Evolutionary conservation across 1,139 yeast genomes (phyloP).

Genomic region (Yamadazyma diospyri): DNA sequence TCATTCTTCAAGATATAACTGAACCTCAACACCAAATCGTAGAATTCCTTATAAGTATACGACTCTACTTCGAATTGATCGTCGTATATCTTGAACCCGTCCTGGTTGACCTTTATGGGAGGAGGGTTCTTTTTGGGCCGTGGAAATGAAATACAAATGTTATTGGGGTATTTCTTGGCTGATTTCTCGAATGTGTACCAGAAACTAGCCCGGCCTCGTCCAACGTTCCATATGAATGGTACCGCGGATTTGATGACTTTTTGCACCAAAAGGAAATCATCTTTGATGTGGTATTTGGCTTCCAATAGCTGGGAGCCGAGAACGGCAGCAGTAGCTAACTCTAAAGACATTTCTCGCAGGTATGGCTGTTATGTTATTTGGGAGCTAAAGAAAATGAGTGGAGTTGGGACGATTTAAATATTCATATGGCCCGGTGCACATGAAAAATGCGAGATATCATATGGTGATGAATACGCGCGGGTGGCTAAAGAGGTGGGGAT

Average conservation of each 20-base stretch:
- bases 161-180: conserved; percentile 48
- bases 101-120: conserved; percentile 22
- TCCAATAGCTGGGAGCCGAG: conserved; percentile 48
- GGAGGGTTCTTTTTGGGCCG: conserved; percentile 44
- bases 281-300: conserved; percentile 49
- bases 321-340: conserved; percentile 42
- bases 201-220: conserved; percentile 51
- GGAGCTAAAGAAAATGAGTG: no score
- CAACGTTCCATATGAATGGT: conserved; percentile 41
- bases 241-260: conserved; percentile 39
- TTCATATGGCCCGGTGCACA: conserved; percentile 1
- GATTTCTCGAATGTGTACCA: conserved; percentile 65
- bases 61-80: conserved; percentile 56
- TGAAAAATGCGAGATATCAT: conserved; percentile 1
- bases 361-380: no score
- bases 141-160: conserved; percentile 60
- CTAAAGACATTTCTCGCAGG: conserved; percentile 17
- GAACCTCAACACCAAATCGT: conserved; percentile 60
- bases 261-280: conserved; percentile 50
- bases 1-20: conserved; percentile 62
- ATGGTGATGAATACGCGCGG: no score
- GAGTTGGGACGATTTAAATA: no score
- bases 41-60: conserved; percentile 67
- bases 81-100: conserved; percentile 44
- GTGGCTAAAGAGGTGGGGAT: no score